These are phyloP conservation scores for Quercus berberidifolia DNA, from an alignment of 306 rosid species.

Conservation along the genomic window DNA sequence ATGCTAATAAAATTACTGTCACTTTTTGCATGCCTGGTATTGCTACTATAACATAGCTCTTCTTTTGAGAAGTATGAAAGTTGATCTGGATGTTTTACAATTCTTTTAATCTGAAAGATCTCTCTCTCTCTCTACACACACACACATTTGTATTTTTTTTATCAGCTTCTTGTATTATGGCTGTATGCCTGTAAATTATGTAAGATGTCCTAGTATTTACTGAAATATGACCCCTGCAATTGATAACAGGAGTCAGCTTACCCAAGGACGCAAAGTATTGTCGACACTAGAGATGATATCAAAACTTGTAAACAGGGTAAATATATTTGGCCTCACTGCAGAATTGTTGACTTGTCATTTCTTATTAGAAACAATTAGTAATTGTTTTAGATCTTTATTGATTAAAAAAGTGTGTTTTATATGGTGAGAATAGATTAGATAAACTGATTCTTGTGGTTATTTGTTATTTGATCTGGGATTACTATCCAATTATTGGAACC, in stretches of 20 bases:
- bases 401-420: constrained; percentile 6
- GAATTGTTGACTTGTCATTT: constrained; percentile 12
- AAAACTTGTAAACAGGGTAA: constrained; percentile 81
- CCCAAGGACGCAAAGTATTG: constrained; percentile 83
- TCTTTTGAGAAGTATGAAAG: not conserved
- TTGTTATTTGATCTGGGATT: not conserved
- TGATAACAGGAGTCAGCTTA: constrained; percentile 73
- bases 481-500: not conserved
- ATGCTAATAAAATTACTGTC: not conserved
- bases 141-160: not conserved
- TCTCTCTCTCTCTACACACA: not conserved
- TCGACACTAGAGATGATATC: constrained; percentile 73
- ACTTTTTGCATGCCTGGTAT: not conserved
- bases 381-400: constrained; percentile 6
- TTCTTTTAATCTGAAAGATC: not conserved
- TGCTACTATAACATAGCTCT: not conserved
- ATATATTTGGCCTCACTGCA: constrained; percentile 9
- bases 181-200: not conserved
- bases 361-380: constrained; percentile 4
- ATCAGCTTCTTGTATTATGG: not conserved
- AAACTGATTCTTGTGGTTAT: not conserved
- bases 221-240: constrained; percentile 25
- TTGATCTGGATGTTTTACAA: not conserved
- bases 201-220: not conserved
- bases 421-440: not conserved